Percentiles rank a stretch among this genome's conserved stretches.
These are phyloP conservation scores for Termitomyces sp. DNA, from an alignment of 768 basidiomycete genomes.

Conservation along the genomic window DNA sequence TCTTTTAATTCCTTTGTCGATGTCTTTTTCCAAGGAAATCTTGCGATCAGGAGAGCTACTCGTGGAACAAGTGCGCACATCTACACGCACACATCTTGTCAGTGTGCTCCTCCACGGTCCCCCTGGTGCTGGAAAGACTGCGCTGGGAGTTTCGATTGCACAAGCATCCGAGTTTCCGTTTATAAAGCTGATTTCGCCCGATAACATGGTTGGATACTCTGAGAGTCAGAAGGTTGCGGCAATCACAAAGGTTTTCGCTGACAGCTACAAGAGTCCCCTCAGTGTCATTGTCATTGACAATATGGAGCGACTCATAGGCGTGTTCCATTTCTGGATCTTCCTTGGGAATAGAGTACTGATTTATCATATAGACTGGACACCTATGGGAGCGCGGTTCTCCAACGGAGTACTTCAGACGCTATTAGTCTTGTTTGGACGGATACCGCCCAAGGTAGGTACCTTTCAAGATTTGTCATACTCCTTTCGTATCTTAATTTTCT, in stretches of 20 bases:
- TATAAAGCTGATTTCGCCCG: slow-evolving; percentile 95
- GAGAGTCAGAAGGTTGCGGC: slow-evolving; percentile 88
- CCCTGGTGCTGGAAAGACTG: slow-evolving; percentile 91
- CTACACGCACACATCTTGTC: slow-evolving; percentile 87
- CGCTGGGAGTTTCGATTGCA: slow-evolving; percentile 90
- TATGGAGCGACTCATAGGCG: slow-evolving; percentile 88
- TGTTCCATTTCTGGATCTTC: slow-evolving; percentile 16
- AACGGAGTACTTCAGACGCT: slow-evolving; percentile 90
- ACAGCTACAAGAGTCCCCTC: slow-evolving; percentile 95
- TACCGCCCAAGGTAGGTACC: slow-evolving; percentile 94
- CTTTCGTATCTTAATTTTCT: background rate
- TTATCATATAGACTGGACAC: slow-evolving; percentile 75
- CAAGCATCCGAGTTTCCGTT: slow-evolving; percentile 94
- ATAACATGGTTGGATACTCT: slow-evolving; percentile 95
- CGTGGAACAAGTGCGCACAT: slow-evolving; percentile 90
- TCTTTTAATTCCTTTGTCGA: background rate
- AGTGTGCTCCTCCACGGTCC: slow-evolving; percentile 86
- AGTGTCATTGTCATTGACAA: slow-evolving; percentile 96
- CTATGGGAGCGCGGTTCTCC: slow-evolving; percentile 95
- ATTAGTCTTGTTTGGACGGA: slow-evolving; percentile 79
- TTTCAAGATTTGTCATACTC: background rate
- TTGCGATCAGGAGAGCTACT: slow-evolving; percentile 82
- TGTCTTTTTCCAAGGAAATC: slow-evolving; percentile 58
- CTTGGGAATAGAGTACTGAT: background rate
- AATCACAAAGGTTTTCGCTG: slow-evolving; percentile 88